Conservation (phyloP, 1,284 basidiomycete species). For the Vanrija humicola region DNA sequence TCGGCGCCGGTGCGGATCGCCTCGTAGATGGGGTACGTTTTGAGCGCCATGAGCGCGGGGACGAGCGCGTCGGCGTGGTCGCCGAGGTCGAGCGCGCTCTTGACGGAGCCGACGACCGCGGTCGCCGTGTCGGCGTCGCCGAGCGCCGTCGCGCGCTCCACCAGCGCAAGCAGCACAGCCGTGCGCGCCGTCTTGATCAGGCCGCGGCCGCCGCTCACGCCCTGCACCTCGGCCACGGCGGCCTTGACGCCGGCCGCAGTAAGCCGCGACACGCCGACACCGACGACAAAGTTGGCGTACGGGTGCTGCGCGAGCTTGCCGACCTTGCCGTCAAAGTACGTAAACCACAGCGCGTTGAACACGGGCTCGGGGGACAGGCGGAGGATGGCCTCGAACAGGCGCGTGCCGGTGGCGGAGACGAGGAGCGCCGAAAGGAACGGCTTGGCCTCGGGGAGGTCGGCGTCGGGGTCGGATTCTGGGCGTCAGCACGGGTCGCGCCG, state of each 20-base stretch:
- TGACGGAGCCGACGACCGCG: constrained; percentile 56
- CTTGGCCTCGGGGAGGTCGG: constrained; percentile 25
- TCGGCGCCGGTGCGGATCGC: constrained; percentile 31
- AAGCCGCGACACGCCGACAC: constrained; percentile 65
- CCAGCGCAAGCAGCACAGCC: constrained; percentile 65
- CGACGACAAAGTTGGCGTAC: constrained; percentile 85
- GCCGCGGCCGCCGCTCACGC: constrained; percentile 51
- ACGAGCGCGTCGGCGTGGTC: constrained; percentile 57
- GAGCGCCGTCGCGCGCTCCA: constrained; percentile 62
- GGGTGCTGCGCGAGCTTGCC: constrained; percentile 72
- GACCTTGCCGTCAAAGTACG: constrained; percentile 70
- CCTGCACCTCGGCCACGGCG: constrained; percentile 60
- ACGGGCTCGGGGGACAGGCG: constrained; percentile 58
- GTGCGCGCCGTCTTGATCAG: constrained; percentile 58
- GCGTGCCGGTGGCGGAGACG: constrained; percentile 78
- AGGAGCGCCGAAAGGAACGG: constrained; percentile 63
- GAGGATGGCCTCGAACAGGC: constrained; percentile 75
- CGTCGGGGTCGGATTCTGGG: constrained; percentile 44
- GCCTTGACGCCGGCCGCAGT: constrained; percentile 57
- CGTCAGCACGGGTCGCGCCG: constrained; percentile 34
- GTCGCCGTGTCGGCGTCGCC: constrained; percentile 40
- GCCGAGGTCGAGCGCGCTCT: constrained; percentile 59
- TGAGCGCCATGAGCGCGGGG: constrained; percentile 62
- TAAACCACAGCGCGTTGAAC: constrained; percentile 67
- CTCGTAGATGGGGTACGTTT: constrained; percentile 56